Percentiles rank a stretch among this genome's conserved stretches.
phyloP scores from a whole-genome alignment of 306 rosid species.

The Ziziphus jujuba region DNA sequence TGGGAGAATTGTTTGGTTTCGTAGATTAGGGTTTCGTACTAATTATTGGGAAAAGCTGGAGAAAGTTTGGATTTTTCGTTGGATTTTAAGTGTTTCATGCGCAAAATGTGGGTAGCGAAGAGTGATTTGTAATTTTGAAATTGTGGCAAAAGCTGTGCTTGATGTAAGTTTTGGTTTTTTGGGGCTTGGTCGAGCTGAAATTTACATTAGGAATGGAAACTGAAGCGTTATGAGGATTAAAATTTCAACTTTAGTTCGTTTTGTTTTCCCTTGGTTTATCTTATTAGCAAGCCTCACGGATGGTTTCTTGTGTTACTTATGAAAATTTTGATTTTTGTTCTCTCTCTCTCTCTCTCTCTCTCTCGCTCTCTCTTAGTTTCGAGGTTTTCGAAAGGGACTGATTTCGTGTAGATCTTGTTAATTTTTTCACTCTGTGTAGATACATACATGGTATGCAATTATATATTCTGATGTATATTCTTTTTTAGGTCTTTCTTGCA shows the following conservation, averaged over 20 bases:
- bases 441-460: too few species aligned
- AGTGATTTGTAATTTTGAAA: conserved; percentile 16
- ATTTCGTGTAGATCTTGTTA: conserved; percentile 7
- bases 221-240: conserved; percentile 17
- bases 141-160: conserved; percentile 10
- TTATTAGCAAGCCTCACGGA: background rate
- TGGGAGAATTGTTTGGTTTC: conserved; percentile 19
- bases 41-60: background rate
- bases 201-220: conserved; percentile 11
- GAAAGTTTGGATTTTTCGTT: conserved; percentile 5
- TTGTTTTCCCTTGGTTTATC: background rate
- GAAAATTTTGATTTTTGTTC: background rate
- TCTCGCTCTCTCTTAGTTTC: background rate
- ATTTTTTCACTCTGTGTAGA: background rate
- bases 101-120: conserved; percentile 19
- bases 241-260: background rate
- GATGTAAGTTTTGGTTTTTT: background rate
- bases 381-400: background rate
- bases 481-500: too few species aligned
- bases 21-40: conserved; percentile 54
- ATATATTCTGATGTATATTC: background rate
- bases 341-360: conserved; percentile 1
- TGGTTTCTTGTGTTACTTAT: conserved; percentile 7
- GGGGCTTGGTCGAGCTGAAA: conserved; percentile 19
- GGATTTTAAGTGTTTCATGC: conserved; percentile 9